Evolutionary conservation across 495 filamentous ascomycete genomes (phyloP).

Genomic region (Jackrogersella minutella): DNA sequence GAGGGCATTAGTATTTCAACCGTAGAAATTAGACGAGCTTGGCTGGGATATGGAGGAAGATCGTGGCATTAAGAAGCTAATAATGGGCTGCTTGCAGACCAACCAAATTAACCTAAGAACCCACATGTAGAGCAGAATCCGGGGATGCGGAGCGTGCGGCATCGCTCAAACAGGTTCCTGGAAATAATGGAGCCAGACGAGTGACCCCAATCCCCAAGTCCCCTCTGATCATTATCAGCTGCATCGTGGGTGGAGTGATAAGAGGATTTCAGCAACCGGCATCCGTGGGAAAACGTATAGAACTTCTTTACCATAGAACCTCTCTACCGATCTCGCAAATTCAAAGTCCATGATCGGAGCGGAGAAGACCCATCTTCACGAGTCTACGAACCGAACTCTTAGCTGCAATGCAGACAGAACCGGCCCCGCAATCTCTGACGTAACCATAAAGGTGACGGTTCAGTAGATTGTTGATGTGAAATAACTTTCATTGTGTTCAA

Average conservation of each 20-base stretch:
- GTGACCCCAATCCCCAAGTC: not conserved
- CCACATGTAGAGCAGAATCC: no score
- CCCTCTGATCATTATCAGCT: not conserved
- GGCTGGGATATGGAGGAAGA: no score
- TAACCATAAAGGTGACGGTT: constrained; percentile 8
- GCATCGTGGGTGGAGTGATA: not conserved
- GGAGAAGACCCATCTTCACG: constrained; percentile 13
- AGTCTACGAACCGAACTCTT: constrained; percentile 11
- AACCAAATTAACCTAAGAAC: not conserved
- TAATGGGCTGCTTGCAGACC: not conserved
- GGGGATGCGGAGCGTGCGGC: no score
- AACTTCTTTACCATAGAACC: not conserved
- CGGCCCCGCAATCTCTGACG: constrained; percentile 30
- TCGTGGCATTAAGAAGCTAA: no score
- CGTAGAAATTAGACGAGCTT: no score
- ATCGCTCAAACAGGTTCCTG: no score
- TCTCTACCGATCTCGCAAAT: constrained; percentile 20
- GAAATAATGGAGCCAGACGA: not conserved
- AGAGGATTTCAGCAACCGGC: not conserved
- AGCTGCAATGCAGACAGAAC: constrained; percentile 9
- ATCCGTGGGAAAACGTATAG: not conserved
- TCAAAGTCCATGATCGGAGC: constrained; percentile 13
- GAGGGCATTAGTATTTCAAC: no score
- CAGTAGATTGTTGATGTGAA: not conserved
- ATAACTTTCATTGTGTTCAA: not conserved